phyloP scores from a whole-genome alignment of 2,329 filamentous ascomycete species.

The Nannizziopsis arthrosporioides region DNA sequence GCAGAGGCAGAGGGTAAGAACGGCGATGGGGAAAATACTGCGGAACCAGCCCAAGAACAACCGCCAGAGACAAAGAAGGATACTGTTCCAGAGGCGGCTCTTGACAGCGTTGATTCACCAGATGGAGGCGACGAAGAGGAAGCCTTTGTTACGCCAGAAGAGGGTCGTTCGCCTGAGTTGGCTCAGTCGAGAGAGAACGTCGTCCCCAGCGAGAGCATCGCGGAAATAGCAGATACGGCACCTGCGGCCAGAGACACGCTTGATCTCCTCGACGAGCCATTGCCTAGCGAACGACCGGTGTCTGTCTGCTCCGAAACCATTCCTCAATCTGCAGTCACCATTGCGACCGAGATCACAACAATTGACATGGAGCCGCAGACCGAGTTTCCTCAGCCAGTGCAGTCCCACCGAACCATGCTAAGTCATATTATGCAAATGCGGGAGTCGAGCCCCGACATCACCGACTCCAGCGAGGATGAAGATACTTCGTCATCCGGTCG shows the following conservation, averaged over 20 bases:
- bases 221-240: neutral
- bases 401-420: conserved; percentile 34
- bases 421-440: conserved; percentile 41
- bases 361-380: conserved; percentile 63
- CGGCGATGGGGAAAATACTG: neutral
- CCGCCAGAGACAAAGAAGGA: neutral
- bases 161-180: conserved; percentile 14
- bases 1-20: conserved; percentile 14
- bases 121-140: conserved; percentile 11
- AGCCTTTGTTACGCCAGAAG: conserved; percentile 15
- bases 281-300: conserved; percentile 1
- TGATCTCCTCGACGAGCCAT: neutral
- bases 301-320: conserved; percentile 34
- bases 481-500: conserved; percentile 15
- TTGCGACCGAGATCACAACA: conserved; percentile 47
- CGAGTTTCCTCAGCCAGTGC: conserved; percentile 33
- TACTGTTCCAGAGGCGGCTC: neutral
- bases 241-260: neutral
- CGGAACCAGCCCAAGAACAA: neutral
- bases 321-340: conserved; percentile 50
- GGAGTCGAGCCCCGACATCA: conserved; percentile 33
- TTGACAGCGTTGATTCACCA: neutral
- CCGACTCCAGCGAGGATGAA: conserved; percentile 30
- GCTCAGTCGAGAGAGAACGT: neutral
- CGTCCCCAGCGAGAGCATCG: neutral